phyloP scores from a whole-genome alignment of 257 asterid genomes.

The Solanum microdontum region DNA sequence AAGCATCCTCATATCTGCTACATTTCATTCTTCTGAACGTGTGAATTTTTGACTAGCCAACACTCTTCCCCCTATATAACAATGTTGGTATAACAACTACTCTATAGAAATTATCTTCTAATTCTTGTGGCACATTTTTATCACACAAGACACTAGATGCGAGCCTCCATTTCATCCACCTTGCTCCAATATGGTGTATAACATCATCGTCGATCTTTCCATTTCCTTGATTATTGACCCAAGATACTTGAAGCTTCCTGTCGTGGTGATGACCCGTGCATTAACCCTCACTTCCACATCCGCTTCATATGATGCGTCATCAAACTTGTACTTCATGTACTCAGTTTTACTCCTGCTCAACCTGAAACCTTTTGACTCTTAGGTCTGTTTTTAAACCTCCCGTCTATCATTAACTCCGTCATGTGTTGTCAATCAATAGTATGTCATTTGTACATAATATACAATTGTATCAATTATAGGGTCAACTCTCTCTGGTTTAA shows the following conservation, averaged over 20 bases:
- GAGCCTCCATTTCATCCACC: neutral
- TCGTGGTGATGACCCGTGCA: neutral
- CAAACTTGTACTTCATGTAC: neutral
- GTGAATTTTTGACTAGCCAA: neutral
- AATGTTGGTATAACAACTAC: neutral
- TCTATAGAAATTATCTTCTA: neutral
- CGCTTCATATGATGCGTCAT: neutral
- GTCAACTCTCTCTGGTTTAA: neutral
- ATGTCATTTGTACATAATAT: neutral
- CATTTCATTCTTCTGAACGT: neutral
- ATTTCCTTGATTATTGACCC: neutral
- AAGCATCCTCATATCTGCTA: neutral
- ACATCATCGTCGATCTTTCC: neutral
- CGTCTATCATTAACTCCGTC: neutral
- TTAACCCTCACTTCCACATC: neutral
- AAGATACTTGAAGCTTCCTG: neutral
- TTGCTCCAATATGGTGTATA: neutral
- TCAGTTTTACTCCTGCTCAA: neutral
- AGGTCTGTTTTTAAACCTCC: neutral
- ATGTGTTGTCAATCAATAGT: neutral
- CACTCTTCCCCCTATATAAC: neutral
- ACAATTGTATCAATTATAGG: neutral
- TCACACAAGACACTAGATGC: neutral
- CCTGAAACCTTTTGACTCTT: neutral
- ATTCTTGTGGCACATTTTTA: neutral